Percentiles rank a stretch among this genome's conserved stretches.
These are phyloP conservation scores for Thraustotheca clavata DNA, from an alignment of 352 stramenopile species.

Conservation along the genomic window DNA sequence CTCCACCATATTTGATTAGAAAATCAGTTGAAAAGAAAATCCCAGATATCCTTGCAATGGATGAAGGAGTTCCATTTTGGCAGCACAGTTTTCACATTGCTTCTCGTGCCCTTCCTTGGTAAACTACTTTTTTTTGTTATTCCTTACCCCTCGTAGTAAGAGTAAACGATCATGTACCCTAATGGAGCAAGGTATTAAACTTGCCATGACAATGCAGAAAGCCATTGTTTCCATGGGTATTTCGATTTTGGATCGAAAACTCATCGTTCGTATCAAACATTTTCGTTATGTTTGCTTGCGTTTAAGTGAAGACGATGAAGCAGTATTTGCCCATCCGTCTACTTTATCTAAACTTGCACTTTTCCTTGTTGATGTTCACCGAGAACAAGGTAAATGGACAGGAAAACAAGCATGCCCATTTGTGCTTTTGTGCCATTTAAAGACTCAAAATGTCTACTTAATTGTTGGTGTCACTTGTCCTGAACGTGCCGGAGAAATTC, in stretches of 20 bases:
- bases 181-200: constrained; percentile 90
- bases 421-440: constrained; percentile 75
- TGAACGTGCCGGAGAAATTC: constrained; percentile 79
- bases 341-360: constrained; percentile 91
- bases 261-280: constrained; percentile 92
- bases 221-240: constrained; percentile 90
- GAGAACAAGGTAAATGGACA: constrained; percentile 92
- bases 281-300: constrained; percentile 96
- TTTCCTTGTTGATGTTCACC: constrained; percentile 93
- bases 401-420: constrained; percentile 71
- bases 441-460: constrained; percentile 89
- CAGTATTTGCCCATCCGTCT: constrained; percentile 91
- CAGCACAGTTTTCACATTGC: constrained; percentile 78
- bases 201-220: constrained; percentile 93
- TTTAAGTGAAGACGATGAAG: constrained; percentile 66
- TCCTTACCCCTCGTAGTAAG: constrained; percentile 9
- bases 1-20: constrained; percentile 33
- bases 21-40: constrained; percentile 13
- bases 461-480: constrained; percentile 93
- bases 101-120: constrained; percentile 58
- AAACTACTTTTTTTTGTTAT: background rate
- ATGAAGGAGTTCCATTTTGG: constrained; percentile 32
- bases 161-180: constrained; percentile 40
- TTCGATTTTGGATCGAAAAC: constrained; percentile 92
- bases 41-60: background rate